Percentiles rank a stretch among this genome's conserved stretches.
Evolutionary conservation across 1,139 yeast species (phyloP).

Genomic region (Saccharomyces pastorianus): DNA sequence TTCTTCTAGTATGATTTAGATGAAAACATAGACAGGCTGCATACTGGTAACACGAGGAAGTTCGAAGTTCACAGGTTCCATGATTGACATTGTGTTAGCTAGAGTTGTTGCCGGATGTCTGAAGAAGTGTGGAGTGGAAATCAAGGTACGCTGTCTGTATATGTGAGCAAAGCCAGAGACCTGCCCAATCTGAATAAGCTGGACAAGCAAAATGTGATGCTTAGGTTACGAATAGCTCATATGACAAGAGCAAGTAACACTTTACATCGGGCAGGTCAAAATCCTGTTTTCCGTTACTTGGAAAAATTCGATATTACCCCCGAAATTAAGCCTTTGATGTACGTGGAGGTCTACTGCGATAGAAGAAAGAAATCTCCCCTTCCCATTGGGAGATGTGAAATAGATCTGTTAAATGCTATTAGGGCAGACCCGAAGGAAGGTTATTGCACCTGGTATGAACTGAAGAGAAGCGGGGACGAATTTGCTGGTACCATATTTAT

Average conservation of each 20-base stretch:
- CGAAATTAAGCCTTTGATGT: conserved; percentile 54
- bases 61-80: neutral
- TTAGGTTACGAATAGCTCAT: conserved; percentile 72
- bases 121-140: conserved; percentile 24
- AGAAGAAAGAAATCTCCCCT: conserved; percentile 83
- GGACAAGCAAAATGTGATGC: conserved; percentile 86
- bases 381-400: conserved; percentile 72
- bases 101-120: conserved; percentile 8
- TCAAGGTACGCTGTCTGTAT: conserved; percentile 38
- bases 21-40: neutral
- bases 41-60: neutral
- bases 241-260: conserved; percentile 68
- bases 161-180: conserved; percentile 49
- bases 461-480: conserved; percentile 51
- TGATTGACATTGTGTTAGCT: neutral
- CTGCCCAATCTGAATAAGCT: conserved; percentile 73
- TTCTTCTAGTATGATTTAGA: neutral
- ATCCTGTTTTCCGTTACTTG: conserved; percentile 80
- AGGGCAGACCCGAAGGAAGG: conserved; percentile 62
- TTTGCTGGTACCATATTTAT: conserved; percentile 84
- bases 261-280: conserved; percentile 79
- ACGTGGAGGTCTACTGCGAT: conserved; percentile 65
- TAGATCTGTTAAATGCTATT: conserved; percentile 69
- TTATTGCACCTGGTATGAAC: conserved; percentile 77
- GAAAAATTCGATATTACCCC: conserved; percentile 57